phyloP scores from a whole-genome alignment of 192 early-diverging fungal genomes.

The Funneliformis mosseae region DNA sequence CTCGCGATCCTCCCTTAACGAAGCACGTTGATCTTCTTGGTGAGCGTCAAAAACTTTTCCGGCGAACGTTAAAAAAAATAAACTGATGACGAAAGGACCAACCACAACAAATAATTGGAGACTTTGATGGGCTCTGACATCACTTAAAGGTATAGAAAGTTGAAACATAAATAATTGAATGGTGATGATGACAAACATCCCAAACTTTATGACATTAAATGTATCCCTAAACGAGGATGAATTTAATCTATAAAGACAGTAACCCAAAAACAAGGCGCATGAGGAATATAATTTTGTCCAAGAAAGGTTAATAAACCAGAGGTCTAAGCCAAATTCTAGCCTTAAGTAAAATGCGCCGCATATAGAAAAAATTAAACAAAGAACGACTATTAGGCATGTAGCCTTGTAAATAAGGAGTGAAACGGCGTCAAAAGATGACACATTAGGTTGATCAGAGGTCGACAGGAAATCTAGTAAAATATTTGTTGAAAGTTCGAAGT shows the following conservation, averaged over 20 bases:
- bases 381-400: not conserved
- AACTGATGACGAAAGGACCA: not conserved
- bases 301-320: not conserved
- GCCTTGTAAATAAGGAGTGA: not conserved
- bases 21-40: slow-evolving; percentile 19
- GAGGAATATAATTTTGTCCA: not conserved
- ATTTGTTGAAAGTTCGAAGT: slow-evolving; percentile 16
- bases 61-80: not conserved
- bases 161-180: not conserved
- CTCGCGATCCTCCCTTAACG: slow-evolving; percentile 10
- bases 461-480: slow-evolving; percentile 13
- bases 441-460: not conserved
- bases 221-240: not conserved
- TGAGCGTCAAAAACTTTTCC: slow-evolving; percentile 23
- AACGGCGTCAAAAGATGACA: not conserved
- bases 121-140: not conserved
- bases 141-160: not conserved
- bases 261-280: not conserved
- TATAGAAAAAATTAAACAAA: not conserved
- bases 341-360: not conserved
- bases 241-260: not conserved
- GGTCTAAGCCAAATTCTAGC: not conserved
- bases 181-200: not conserved
- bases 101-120: not conserved
- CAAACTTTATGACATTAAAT: not conserved